A percentile compares a stretch with the other conserved stretches of the same genome.
phyloP scores from a whole-genome alignment of 2,329 filamentous ascomycete species.

The Colletotrichum agaves region DNA sequence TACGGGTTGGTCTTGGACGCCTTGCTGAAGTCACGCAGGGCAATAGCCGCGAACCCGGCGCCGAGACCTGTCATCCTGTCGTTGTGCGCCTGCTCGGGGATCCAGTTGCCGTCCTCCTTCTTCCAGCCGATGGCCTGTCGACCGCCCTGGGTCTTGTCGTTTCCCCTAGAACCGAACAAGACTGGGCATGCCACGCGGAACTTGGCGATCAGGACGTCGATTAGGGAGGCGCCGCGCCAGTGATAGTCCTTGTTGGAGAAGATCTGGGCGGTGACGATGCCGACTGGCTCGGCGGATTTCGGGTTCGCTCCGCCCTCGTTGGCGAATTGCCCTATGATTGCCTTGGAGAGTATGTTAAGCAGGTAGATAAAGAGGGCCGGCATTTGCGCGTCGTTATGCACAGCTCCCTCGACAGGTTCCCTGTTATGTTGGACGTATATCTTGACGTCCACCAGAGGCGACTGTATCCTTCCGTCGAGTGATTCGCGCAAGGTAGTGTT shows the following conservation, averaged over 20 bases:
- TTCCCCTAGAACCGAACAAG: slow-evolving; percentile 84
- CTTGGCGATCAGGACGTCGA: slow-evolving; percentile 89
- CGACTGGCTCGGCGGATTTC: slow-evolving; percentile 79
- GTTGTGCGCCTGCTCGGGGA: slow-evolving; percentile 77
- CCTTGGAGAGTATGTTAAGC: slow-evolving; percentile 80
- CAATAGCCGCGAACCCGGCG: slow-evolving; percentile 84
- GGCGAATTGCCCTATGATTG: slow-evolving; percentile 75
- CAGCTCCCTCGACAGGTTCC: slow-evolving; percentile 59
- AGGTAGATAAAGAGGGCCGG: slow-evolving; percentile 78
- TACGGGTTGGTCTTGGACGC: slow-evolving; percentile 77
- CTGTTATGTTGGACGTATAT: slow-evolving; percentile 62
- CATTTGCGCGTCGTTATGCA: slow-evolving; percentile 63
- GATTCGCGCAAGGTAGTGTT: slow-evolving; percentile 63
- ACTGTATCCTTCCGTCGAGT: slow-evolving; percentile 62
- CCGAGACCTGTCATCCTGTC: slow-evolving; percentile 87
- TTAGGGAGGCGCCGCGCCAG: slow-evolving; percentile 74
- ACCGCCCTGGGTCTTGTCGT: slow-evolving; percentile 77
- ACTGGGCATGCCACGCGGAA: slow-evolving; percentile 83
- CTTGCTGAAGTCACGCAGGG: slow-evolving; percentile 83
- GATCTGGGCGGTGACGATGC: slow-evolving; percentile 79
- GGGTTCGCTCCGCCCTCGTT: slow-evolving; percentile 73
- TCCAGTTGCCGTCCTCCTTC: slow-evolving; percentile 68
- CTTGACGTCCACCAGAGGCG: slow-evolving; percentile 63
- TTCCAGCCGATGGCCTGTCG: slow-evolving; percentile 79
- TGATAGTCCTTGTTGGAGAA: slow-evolving; percentile 76